Evolutionary conservation across 129 eudicot genomes (phyloP).

Genomic region (Pulicaria dysenterica): DNA sequence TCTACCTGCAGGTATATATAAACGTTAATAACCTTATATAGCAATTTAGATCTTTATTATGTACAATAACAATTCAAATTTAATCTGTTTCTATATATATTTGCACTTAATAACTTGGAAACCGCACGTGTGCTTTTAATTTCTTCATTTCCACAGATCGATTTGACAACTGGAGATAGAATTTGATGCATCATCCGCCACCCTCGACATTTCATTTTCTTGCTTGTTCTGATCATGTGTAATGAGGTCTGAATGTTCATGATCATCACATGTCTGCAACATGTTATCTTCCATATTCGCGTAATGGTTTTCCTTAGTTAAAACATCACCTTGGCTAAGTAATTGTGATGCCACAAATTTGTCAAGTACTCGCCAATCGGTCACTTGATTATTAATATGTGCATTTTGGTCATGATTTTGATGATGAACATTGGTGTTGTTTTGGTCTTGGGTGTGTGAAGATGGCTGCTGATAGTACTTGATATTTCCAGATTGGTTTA

Average conservation of each 20-base stretch:
- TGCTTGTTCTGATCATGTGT: conserved; percentile 41
- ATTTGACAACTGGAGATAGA: conserved; percentile 68
- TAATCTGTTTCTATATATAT: conserved; percentile 28
- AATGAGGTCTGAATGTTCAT: conserved; percentile 35
- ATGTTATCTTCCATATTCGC: conserved; percentile 32
- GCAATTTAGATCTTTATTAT: conserved; percentile 37
- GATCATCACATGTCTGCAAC: conserved; percentile 28
- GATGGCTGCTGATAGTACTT: conserved; percentile 38
- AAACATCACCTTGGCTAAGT: conserved; percentile 75
- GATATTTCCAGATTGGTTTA: conserved; percentile 34
- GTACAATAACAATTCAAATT: conserved; percentile 29
- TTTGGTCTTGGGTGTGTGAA: conserved; percentile 28
- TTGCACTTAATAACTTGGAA: conserved; percentile 18
- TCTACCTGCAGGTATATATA: conserved; percentile 53
- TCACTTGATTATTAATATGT: conserved; percentile 59
- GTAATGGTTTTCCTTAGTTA: conserved; percentile 45
- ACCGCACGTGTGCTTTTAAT: neutral
- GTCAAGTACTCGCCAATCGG: conserved; percentile 96
- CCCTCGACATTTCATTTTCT: conserved; percentile 35
- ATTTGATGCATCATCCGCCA: conserved; percentile 59
- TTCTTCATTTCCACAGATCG: conserved; percentile 73
- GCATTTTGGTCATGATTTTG: conserved; percentile 45
- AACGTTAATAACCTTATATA: conserved; percentile 36
- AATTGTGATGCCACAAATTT: conserved; percentile 90
- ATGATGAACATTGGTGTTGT: conserved; percentile 28